Percentiles rank a stretch among this genome's conserved stretches.
phyloP scores from a whole-genome alignment of 805 yeast genomes.

The Danielia reshetovae region DNA sequence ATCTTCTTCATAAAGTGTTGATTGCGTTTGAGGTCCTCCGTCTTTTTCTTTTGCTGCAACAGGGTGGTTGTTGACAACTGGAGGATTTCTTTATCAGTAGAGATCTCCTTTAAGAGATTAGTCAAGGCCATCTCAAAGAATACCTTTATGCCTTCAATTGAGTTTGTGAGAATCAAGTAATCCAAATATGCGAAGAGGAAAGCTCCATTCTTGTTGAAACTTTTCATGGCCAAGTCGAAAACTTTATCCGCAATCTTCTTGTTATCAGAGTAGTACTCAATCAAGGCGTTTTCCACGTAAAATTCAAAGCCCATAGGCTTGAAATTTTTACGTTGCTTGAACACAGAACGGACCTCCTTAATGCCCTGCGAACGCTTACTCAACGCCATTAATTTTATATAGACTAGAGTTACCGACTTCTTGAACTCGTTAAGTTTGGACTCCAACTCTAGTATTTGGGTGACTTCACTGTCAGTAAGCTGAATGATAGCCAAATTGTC shows the following conservation, averaged over 20 bases:
- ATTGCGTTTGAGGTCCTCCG: constrained; percentile 17
- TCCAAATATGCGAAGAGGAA: constrained; percentile 68
- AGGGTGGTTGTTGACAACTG: constrained; percentile 13
- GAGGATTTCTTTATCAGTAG: constrained; percentile 16
- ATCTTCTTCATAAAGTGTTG: constrained; percentile 27
- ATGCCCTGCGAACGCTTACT: constrained; percentile 65
- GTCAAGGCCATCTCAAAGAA: constrained; percentile 75
- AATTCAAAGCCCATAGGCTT: constrained; percentile 66
- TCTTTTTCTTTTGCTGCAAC: constrained; percentile 11
- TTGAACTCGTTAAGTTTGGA: constrained; percentile 21
- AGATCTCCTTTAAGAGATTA: constrained; percentile 39
- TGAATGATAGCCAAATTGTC: constrained; percentile 5
- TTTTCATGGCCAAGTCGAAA: constrained; percentile 73
- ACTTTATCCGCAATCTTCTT: constrained; percentile 68
- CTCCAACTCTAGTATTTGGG: constrained; percentile 17
- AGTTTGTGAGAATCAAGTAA: constrained; percentile 64
- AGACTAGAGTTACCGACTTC: constrained; percentile 56
- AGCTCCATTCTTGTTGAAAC: constrained; percentile 48
- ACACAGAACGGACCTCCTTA: constrained; percentile 68
- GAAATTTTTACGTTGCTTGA: constrained; percentile 59
- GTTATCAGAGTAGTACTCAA: constrained; percentile 71
- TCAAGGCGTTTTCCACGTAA: constrained; percentile 74
- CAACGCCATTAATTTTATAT: constrained; percentile 66
- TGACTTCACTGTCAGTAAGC: constrained; percentile 21
- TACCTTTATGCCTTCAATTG: constrained; percentile 72